These are phyloP conservation scores for Taiwanofungus camphoratus DNA, from an alignment of 1,284 basidiomycete species.

Conservation along the genomic window DNA sequence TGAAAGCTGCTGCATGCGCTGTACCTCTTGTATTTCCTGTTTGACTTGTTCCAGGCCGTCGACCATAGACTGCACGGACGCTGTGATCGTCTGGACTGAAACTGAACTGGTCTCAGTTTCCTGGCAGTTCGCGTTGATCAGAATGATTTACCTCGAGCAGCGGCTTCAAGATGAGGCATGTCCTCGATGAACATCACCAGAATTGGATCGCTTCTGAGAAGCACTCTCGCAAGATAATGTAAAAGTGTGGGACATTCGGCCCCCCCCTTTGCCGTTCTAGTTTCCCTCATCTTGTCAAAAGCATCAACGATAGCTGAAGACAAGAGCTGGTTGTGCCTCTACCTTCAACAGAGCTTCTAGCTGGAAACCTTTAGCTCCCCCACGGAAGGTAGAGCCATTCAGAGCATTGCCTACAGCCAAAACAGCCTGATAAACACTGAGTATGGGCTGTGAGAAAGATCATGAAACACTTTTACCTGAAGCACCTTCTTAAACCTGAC, in stretches of 20 bases:
- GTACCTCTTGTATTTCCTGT: slow-evolving; percentile 46
- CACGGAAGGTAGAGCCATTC: slow-evolving; percentile 80
- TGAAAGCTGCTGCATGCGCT: slow-evolving; percentile 27
- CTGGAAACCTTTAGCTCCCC: slow-evolving; percentile 79
- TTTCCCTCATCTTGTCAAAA: slow-evolving; percentile 70
- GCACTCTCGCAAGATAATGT: slow-evolving; percentile 76
- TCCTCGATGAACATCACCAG: slow-evolving; percentile 78
- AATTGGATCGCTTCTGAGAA: slow-evolving; percentile 65
- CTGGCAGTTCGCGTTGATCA: neutral
- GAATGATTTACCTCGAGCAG: slow-evolving; percentile 58
- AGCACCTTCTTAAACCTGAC: slow-evolving; percentile 65
- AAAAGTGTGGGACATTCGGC: slow-evolving; percentile 78
- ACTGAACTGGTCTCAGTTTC: slow-evolving; percentile 37
- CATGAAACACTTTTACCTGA: slow-evolving; percentile 41
- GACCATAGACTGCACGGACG: slow-evolving; percentile 55
- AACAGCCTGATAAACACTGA: slow-evolving; percentile 44
- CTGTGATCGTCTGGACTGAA: slow-evolving; percentile 57
- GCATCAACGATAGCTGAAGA: slow-evolving; percentile 1
- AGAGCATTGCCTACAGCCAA: slow-evolving; percentile 77
- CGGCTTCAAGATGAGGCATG: slow-evolving; percentile 75
- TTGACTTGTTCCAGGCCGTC: slow-evolving; percentile 54
- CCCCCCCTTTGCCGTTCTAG: slow-evolving; percentile 65
- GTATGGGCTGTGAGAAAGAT: neutral
- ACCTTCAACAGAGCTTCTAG: slow-evolving; percentile 81
- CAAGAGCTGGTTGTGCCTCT: neutral